phyloP scores from a whole-genome alignment of 1,139 yeast species.

The Candida gigantensis region DNA sequence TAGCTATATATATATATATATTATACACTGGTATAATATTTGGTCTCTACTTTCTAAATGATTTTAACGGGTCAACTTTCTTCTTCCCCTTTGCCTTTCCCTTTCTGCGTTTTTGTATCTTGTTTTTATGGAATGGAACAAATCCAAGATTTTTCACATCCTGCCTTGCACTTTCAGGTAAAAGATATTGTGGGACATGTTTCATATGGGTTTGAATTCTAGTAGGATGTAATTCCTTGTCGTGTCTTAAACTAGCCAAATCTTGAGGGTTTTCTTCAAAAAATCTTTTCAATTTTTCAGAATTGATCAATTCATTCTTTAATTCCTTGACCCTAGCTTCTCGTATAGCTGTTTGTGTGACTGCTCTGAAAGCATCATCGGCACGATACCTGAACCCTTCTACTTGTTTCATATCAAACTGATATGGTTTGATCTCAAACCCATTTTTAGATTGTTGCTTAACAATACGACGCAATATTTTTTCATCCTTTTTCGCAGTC shows the following conservation, averaged over 20 bases:
- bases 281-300: conserved; percentile 89
- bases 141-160: conserved; percentile 66
- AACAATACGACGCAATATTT: conserved; percentile 72
- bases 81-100: conserved; percentile 37
- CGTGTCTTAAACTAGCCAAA: conserved; percentile 84
- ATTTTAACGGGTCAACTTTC: conserved; percentile 73
- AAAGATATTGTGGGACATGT: conserved; percentile 86
- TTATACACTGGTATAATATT: neutral
- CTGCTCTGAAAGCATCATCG: conserved; percentile 96
- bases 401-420: conserved; percentile 88
- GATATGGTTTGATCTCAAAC: conserved; percentile 76
- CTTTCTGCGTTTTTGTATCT: conserved; percentile 43
- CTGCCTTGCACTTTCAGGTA: conserved; percentile 77
- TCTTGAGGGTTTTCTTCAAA: conserved; percentile 99
- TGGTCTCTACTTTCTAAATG: conserved; percentile 24
- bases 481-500: conserved; percentile 82
- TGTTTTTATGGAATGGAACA: conserved; percentile 70
- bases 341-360: conserved; percentile 84
- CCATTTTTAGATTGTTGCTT: conserved; percentile 77
- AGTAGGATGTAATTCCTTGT: conserved; percentile 81
- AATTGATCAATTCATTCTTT: conserved; percentile 80
- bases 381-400: conserved; percentile 96
- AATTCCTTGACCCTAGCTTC: conserved; percentile 93
- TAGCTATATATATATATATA: conserved; percentile 1
- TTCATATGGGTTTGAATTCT: conserved; percentile 84